phyloP scores from a whole-genome alignment of 2,329 filamentous ascomycete species.

The Aschersonia sp. region DNA sequence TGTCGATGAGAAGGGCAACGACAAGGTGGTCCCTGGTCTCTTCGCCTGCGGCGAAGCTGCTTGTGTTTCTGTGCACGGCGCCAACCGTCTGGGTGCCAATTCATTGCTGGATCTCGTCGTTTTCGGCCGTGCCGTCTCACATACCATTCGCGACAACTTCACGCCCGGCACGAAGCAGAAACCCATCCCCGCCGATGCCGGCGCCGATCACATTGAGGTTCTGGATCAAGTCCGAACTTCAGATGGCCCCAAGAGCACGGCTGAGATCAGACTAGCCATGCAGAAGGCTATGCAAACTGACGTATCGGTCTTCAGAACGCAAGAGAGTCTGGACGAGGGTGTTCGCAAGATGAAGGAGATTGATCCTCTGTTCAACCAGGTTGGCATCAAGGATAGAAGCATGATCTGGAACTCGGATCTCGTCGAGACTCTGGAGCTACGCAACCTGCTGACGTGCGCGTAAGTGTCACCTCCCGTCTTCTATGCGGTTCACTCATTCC shows the following conservation, averaged over 20 bases:
- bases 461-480: conserved; percentile 32
- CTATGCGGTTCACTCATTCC: neutral
- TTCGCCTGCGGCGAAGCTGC: conserved; percentile 96
- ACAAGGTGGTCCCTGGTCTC: conserved; percentile 86
- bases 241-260: conserved; percentile 72
- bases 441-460: conserved; percentile 94
- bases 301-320: conserved; percentile 90
- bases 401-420: conserved; percentile 99
- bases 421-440: conserved; percentile 87
- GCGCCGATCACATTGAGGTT: conserved; percentile 71
- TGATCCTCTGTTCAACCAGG: conserved; percentile 63
- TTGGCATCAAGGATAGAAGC: conserved; percentile 94
- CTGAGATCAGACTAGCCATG: conserved; percentile 82
- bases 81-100: conserved; percentile 95
- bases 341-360: conserved; percentile 77
- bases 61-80: conserved; percentile 94
- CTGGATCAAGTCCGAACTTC: conserved; percentile 78
- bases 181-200: conserved; percentile 71
- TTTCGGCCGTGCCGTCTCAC: conserved; percentile 92
- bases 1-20: conserved; percentile 70
- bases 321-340: conserved; percentile 87
- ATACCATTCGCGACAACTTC: conserved; percentile 93
- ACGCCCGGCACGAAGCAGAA: conserved; percentile 68
- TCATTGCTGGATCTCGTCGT: conserved; percentile 95
- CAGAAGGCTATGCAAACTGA: conserved; percentile 98